These are phyloP conservation scores for Diaporthe velutina DNA, from an alignment of 2,329 filamentous ascomycete genomes.

Conservation along the genomic window DNA sequence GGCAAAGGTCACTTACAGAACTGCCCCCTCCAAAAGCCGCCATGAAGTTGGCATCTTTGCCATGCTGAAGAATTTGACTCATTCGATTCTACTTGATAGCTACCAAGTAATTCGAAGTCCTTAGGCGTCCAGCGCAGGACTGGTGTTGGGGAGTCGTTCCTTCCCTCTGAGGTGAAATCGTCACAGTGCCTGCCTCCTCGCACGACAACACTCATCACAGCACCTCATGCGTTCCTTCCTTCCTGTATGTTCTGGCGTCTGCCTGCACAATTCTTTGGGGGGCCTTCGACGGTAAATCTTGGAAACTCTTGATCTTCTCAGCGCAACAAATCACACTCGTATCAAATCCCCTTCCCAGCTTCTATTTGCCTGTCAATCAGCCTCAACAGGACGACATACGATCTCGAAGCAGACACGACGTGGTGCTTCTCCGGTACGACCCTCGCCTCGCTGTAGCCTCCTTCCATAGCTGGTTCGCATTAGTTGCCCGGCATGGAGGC, in stretches of 20 bases:
- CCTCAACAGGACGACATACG: background rate
- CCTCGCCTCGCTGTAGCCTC: background rate
- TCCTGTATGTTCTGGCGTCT: background rate
- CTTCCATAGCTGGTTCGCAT: background rate
- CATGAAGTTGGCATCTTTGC: too few species aligned
- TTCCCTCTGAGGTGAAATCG: background rate
- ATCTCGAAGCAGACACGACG: background rate
- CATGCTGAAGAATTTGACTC: too few species aligned
- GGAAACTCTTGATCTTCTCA: background rate
- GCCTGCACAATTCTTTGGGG: background rate
- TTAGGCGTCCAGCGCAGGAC: background rate
- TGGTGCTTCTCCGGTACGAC: background rate
- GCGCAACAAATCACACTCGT: background rate
- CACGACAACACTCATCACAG: background rate
- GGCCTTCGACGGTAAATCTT: background rate
- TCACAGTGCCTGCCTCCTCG: background rate
- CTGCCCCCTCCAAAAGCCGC: background rate
- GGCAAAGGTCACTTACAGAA: background rate
- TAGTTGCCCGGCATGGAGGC: constrained; percentile 23
- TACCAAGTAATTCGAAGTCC: background rate
- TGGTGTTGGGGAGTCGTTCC: background rate
- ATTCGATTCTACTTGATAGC: too few species aligned
- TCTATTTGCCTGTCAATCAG: background rate
- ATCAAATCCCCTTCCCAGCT: background rate
- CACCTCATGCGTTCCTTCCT: background rate